Evolutionary conservation across 345 rosid species (phyloP).

Genomic region (Cardiospermum halicacabum): DNA sequence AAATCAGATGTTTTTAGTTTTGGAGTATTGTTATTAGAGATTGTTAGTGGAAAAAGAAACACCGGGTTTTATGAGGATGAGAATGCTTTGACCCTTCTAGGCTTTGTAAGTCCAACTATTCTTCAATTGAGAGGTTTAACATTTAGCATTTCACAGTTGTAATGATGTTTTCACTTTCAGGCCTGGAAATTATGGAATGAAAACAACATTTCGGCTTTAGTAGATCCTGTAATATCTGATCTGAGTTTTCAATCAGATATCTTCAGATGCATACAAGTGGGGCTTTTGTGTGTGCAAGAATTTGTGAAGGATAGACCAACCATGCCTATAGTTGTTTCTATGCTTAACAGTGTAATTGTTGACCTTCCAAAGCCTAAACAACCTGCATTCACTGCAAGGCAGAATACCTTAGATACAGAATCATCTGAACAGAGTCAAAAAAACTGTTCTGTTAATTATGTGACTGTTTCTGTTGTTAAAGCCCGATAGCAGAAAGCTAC

Average conservation of each 20-base stretch:
- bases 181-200: background rate
- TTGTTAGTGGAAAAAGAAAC: slow-evolving; percentile 37
- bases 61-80: slow-evolving; percentile 25
- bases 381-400: background rate
- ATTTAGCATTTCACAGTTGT: background rate
- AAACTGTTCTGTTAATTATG: background rate
- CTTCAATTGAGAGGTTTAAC: background rate
- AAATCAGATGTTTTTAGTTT: slow-evolving; percentile 32
- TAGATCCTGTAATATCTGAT: background rate
- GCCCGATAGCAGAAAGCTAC: background rate
- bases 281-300: background rate
- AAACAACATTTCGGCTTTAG: background rate
- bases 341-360: background rate
- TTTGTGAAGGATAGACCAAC: background rate
- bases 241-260: background rate
- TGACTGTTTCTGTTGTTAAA: background rate
- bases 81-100: slow-evolving; percentile 19
- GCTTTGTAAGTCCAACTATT: slow-evolving; percentile 24
- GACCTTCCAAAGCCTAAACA: background rate
- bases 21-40: slow-evolving; percentile 40
- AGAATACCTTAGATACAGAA: background rate
- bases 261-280: background rate
- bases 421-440: background rate
- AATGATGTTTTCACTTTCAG: background rate
- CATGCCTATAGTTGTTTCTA: background rate